Evolutionary conservation across 208 protist genomes (phyloP), one percentile per base, ranked within the genome.

Genomic region (Acanthamoeba castellanii): DNA sequence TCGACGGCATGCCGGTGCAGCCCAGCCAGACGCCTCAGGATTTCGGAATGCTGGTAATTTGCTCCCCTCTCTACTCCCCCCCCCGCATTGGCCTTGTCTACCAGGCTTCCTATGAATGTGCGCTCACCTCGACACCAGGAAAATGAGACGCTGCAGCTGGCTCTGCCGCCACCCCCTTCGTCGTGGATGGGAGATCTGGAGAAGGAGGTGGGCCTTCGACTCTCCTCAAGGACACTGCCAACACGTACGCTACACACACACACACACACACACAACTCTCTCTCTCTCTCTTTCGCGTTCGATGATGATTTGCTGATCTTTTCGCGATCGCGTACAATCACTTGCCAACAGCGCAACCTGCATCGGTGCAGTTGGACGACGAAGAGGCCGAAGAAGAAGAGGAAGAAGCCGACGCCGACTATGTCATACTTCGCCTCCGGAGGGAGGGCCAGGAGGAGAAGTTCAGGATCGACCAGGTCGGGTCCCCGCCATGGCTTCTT

Each of bases 1-100:
- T 81, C 42, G 72, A 81, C 42, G 72, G 72, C 72, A 81, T 81
- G 72, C 72, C 72, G 4, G 72, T 81, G 16, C 37, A 42, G 16
- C 72, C 72, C 37, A 27, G 14, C 30, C 32, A 81, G 42, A 81
- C 72, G 34, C 72, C 72, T 9, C 72, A 81, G 27, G 72, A 81
- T 34, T 47, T 81, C 20, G 72, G 25, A 3, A 81, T 81, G 72
- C 34, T 81, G n/a, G 72, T 50, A 13, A 20, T 20, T 14, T 4
- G 2, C 14, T 50, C 68, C 34, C 18, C 27, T 45, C 34, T 2
- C 30, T 5, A 72, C 30, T n/a, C 64, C n/a, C n/a, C n/a, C n/a
- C n/a, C n/a, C n/a, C n/a, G n/a, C n/a, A n/a, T n/a, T n/a, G n/a
- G 18, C 9, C 30, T 27, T 34, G 5, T 34, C 64, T 9, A 9